Percentiles rank a stretch among this genome's conserved stretches.
Conservation (phyloP, 139 green algal genomes). For the Chlorella sorokiniana region DNA sequence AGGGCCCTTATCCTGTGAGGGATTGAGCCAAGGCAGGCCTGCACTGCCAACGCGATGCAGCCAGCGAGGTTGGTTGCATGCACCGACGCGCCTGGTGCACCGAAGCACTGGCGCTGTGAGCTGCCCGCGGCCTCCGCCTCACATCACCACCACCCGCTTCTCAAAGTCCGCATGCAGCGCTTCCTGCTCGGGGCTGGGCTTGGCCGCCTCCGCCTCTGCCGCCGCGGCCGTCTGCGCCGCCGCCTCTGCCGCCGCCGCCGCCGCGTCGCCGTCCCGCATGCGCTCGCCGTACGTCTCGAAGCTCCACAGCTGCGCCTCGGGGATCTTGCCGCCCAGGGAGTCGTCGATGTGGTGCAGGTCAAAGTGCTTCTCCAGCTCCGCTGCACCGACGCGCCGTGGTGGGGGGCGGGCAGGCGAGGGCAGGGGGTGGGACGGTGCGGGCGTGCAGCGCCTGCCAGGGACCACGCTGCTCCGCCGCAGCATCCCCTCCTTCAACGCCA, state of each 20-base stretch:
- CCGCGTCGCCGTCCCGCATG: slow-evolving; percentile 26
- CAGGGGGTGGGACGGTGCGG: neutral
- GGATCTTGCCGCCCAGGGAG: slow-evolving; percentile 30
- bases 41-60: too few relatives aligned
- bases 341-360: slow-evolving; percentile 36
- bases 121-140: too few relatives aligned
- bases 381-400: too few relatives aligned
- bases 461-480: too few relatives aligned
- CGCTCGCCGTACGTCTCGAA: slow-evolving; percentile 32
- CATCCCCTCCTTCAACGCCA: too few relatives aligned
- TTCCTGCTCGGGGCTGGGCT: neutral
- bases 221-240: neutral
- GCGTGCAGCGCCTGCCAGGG: too few relatives aligned
- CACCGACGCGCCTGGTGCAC: too few relatives aligned
- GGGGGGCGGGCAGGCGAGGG: neutral
- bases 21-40: too few relatives aligned
- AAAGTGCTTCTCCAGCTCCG: slow-evolving; percentile 40
- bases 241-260: neutral
- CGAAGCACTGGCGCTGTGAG: too few relatives aligned
- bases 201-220: neutral
- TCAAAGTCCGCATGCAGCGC: neutral
- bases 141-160: neutral
- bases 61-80: too few relatives aligned
- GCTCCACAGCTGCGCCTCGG: slow-evolving; percentile 19
- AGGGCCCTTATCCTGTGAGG: too few relatives aligned